Evolutionary conservation across 1,284 basidiomycete genomes (phyloP).

Genomic region (Melampsora larici-populina): DNA sequence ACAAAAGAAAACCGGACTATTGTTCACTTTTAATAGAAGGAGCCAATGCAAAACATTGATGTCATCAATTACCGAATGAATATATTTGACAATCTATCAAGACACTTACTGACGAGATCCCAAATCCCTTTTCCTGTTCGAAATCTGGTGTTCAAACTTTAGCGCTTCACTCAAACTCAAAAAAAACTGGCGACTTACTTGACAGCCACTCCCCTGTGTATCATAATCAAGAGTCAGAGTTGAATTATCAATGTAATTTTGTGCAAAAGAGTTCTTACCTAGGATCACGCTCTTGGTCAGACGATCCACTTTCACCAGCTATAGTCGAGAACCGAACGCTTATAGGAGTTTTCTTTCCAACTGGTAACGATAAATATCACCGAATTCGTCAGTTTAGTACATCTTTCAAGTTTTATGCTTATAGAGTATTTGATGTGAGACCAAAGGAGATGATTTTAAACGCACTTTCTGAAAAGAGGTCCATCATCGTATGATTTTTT

Average conservation of each 20-base stretch:
- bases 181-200: conserved; percentile 9
- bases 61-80: background rate
- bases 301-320: conserved; percentile 72
- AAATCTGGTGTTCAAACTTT: conserved; percentile 52
- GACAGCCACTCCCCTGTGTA: conserved; percentile 15
- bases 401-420: too few species aligned
- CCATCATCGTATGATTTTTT: conserved; percentile 14
- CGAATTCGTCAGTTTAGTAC: background rate
- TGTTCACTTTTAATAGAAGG: conserved; percentile 4
- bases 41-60: too few species aligned
- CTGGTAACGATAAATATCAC: conserved; percentile 44
- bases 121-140: conserved; percentile 82
- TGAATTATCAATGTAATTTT: background rate
- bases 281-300: conserved; percentile 85
- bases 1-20: conserved; percentile 16
- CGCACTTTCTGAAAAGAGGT: conserved; percentile 3
- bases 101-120: conserved; percentile 65
- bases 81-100: background rate
- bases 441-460: too few species aligned
- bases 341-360: conserved; percentile 50
- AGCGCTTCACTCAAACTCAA: too few species aligned
- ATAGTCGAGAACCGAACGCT: conserved; percentile 58
- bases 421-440: too few species aligned
- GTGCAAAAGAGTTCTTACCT: conserved; percentile 66
- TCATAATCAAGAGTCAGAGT: background rate